Evolutionary conservation across 495 filamentous ascomycete species (phyloP).

Genomic region (Physcia stellaris): DNA sequence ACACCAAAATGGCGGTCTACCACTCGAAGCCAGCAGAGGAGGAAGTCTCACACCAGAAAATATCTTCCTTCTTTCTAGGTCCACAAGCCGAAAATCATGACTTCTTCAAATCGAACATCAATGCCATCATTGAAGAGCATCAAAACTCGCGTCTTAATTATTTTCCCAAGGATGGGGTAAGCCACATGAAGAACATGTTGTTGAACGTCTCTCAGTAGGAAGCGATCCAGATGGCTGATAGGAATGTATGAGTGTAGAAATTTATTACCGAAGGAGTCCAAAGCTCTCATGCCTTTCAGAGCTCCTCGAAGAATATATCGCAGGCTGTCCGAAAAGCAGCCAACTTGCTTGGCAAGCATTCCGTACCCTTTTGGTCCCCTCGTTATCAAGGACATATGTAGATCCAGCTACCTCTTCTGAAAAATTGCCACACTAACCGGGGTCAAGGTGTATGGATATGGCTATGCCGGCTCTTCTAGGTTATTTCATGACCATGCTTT

Average conservation of each 20-base stretch:
- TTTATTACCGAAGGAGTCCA: conserved; percentile 22
- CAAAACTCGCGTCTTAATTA: conserved; percentile 19
- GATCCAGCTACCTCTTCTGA: no score
- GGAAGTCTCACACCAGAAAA: conserved; percentile 20
- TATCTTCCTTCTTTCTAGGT: conserved; percentile 29
- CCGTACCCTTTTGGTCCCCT: conserved; percentile 30
- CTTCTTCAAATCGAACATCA: conserved; percentile 24
- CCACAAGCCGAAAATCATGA: conserved; percentile 27
- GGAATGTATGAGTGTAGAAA: conserved; percentile 8
- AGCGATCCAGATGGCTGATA: neutral
- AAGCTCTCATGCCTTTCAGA: conserved; percentile 17
- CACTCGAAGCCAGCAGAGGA: conserved; percentile 4
- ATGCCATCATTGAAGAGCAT: conserved; percentile 22
- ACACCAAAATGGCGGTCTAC: no score
- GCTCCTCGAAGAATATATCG: conserved; percentile 15
- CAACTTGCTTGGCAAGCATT: conserved; percentile 21
- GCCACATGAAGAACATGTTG: no score
- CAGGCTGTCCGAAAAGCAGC: conserved; percentile 15
- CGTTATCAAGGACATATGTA: conserved; percentile 35
- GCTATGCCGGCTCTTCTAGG: conserved; percentile 24
- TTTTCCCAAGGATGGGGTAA: conserved; percentile 19
- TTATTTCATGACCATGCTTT: conserved; percentile 34
- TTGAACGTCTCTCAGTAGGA: no score
- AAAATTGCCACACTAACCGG: no score
- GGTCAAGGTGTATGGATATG: conserved; percentile 22